Percentiles rank a stretch among this genome's conserved stretches.
These are phyloP conservation scores for Daldinia eschscholtzii DNA, from an alignment of 2,329 filamentous ascomycete genomes.

Conservation along the genomic window DNA sequence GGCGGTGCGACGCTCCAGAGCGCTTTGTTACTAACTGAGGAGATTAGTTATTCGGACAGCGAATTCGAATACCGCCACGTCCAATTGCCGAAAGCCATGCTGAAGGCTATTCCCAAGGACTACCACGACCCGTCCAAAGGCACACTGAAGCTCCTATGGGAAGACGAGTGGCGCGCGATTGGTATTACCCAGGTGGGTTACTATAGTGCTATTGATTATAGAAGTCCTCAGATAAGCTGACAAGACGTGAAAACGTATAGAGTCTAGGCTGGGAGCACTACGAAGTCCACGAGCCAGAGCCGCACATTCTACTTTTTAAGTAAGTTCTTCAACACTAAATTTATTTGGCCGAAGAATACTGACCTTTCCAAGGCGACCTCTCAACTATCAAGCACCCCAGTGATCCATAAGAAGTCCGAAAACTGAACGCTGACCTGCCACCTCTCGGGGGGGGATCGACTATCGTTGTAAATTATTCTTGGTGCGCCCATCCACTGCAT, in stretches of 20 bases:
- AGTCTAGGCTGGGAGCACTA: slow-evolving; percentile 99
- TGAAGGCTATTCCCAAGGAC: slow-evolving; percentile 94
- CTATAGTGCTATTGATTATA: neutral
- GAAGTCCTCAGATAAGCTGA: slow-evolving; percentile 30
- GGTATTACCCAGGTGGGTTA: slow-evolving; percentile 91
- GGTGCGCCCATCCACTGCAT: slow-evolving; percentile 50
- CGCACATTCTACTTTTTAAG: slow-evolving; percentile 99
- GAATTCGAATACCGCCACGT: slow-evolving; percentile 98
- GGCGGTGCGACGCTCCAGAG: neutral
- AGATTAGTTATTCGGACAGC: slow-evolving; percentile 85
- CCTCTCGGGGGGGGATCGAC: slow-evolving; percentile 21
- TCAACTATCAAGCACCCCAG: slow-evolving; percentile 84
- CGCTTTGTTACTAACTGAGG: slow-evolving; percentile 32
- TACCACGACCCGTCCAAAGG: slow-evolving; percentile 92
- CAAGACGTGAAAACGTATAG: slow-evolving; percentile 60
- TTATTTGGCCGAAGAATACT: slow-evolving; percentile 7
- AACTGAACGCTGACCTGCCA: slow-evolving; percentile 34
- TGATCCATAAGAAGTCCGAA: slow-evolving; percentile 49
- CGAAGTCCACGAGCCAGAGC: slow-evolving; percentile 98
- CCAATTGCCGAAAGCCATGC: slow-evolving; percentile 96
- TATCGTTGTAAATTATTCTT: slow-evolving; percentile 45
- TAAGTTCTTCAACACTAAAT: slow-evolving; percentile 63
- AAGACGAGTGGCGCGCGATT: slow-evolving; percentile 97
- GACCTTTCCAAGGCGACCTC: slow-evolving; percentile 72
- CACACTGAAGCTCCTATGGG: slow-evolving; percentile 95